Conservation (phyloP, 2,329 filamentous ascomycete genomes). For the Colletotrichum viniferum region DNA sequence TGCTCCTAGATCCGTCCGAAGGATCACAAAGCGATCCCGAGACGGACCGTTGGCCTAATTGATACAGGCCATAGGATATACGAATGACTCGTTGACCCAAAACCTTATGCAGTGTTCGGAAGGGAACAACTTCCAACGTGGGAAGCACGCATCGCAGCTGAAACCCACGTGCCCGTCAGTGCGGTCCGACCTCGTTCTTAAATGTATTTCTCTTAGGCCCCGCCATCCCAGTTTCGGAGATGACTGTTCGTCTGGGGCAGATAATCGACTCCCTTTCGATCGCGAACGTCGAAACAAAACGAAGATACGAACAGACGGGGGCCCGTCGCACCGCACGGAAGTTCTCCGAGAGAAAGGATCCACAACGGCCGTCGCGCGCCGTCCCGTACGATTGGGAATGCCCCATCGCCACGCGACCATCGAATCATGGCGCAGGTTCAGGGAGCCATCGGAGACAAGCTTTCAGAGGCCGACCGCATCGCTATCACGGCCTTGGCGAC, state of each 20-base stretch:
- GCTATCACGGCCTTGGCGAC: constrained; percentile 4
- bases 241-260: neutral
- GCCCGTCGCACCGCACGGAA: neutral
- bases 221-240: neutral
- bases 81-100: neutral
- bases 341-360: neutral
- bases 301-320: neutral
- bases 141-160: neutral
- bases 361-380: neutral
- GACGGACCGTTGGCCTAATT: neutral
- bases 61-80: neutral
- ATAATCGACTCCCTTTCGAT: neutral
- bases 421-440: constrained; percentile 11
- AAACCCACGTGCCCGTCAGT: neutral
- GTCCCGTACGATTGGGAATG: neutral
- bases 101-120: neutral
- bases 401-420: neutral
- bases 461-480: neutral
- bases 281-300: neutral
- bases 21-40: neutral
- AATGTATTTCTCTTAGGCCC: neutral
- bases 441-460: neutral
- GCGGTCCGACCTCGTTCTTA: neutral
- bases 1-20: neutral
- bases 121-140: neutral